Base-by-base conservation (phyloP, 83 land plant genomes). In the Picea abies region DNA sequence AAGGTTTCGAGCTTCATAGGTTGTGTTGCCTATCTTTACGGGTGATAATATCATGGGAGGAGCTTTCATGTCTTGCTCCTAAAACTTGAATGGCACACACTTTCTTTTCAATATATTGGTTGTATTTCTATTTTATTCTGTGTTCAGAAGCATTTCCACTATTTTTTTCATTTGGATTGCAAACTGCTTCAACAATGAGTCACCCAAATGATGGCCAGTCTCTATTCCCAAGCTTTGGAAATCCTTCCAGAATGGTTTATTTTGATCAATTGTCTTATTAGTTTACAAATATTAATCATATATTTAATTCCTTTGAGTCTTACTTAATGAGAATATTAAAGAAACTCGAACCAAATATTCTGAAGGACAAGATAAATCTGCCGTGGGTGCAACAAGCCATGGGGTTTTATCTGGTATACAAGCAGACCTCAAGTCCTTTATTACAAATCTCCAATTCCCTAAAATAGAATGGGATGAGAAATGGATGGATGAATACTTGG, bases 311-410 rank as follows among this genome's bases (percentile, higher is more conserved):
- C 35, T 32, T 32, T 32, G 35, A 32, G 35, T 1, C 35, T 32
- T 32, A 1, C 35, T 32, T 32, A 32, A 32, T 2, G 2, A 32
- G 1, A 32, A 32, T 32, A 32, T 32, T 32, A 79, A 80, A n/a
- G 94, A 92, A 83, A 78, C 64, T 52, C 35, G 0, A 32, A 2
- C 35, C 35, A 32, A 32, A 32, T 80, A 63, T 47, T 78, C 85
- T 10, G 15, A 73, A 81, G 26, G 86, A 84, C 26, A 49, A 87
- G 29, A 76, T 90, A 4, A 87, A 86, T 80, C 80, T 91, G 20
- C 85, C 91, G 58, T 95, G 96, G 95, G 87, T 95, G 91, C 88
- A 61, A 26, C 79, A 78, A 25, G 91, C 96, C 14, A 85, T 91
- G 85, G 83, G 86, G 86, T 79, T 5, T 82, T 95, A 4, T 89